Evolutionary conservation across 495 filamentous ascomycete genomes (phyloP), one percentile per base, ranked within the genome.

Genomic region (Penicillium psychrofluorescens): DNA sequence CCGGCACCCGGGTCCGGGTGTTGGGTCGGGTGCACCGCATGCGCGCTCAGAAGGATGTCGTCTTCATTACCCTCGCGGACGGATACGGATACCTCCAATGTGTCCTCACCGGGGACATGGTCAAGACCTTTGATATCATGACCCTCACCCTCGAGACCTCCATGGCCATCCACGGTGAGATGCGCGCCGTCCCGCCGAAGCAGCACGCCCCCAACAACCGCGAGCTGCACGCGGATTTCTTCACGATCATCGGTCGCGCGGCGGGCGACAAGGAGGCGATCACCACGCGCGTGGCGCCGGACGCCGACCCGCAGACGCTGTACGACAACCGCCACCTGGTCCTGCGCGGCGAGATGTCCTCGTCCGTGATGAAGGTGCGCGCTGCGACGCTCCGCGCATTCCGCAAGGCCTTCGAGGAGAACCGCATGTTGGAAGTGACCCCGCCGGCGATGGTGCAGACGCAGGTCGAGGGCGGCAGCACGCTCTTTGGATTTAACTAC

Each of bases 381-480:
- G 82, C 88, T 31, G 84, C 84, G 3, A 79, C 91, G 13, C 79
- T 95, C 50, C 75, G 80, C 44, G 90, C 90, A 2, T 97, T 97
- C 71, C 74, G 83, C 52, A 76, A 81, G 58, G 77, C 81, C 38
- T 97, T 91, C 63, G 81, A 84, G 53, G 84, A 90, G 54, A 75
- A 84, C 54, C 76, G 80, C 39, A 76, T 94, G 60, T 58, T 75
- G 36, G 91, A 97, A 66, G 90, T 99, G 37, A 85, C 84, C 35
- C 92, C 92, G 3, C 92, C 92, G 8, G 90, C 88, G 35, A 87
- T 99, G 69, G 94, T 97, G n/a, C 92, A 99, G 67, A 97, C 92
- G 7, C 90, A 96, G 67, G 92, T 96, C 45, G 92, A 99, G 71
- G 92, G 92, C 49, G 92, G 92, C 38, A 81, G 84, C 50, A 97